These are phyloP conservation scores for Paramecium pentaurelia DNA, from an alignment of 73 alveolate species.

Conservation along the genomic window DNA sequence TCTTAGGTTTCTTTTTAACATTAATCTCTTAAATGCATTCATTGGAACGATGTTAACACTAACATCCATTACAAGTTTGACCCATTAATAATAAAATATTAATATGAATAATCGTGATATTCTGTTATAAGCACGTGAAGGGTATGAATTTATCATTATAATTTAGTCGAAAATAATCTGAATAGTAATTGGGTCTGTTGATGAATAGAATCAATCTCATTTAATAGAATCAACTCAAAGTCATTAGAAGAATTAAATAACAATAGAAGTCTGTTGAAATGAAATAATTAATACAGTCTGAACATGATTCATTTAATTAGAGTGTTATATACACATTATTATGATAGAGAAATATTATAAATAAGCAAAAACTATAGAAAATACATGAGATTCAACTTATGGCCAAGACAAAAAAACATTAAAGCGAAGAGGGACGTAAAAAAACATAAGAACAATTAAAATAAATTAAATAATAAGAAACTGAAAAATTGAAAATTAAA, in stretches of 20 bases:
- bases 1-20: neutral
- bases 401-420: neutral
- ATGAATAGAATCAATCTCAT: neutral
- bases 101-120: neutral
- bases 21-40: neutral
- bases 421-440: neutral
- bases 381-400: neutral
- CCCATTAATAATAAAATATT: neutral
- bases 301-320: neutral
- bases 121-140: neutral
- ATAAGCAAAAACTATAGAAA: neutral
- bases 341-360: neutral
- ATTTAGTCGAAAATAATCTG: neutral
- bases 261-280: neutral
- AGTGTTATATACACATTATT: neutral
- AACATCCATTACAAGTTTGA: neutral
- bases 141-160: neutral
- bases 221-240: neutral
- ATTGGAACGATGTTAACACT: neutral
- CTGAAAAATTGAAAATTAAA: neutral
- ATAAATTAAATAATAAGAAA: neutral
- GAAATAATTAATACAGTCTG: neutral
- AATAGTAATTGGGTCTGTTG: neutral
- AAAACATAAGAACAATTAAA: neutral
- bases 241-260: neutral